Conservation (phyloP, 768 basidiomycete genomes). For the Trametes gibbosa region DNA sequence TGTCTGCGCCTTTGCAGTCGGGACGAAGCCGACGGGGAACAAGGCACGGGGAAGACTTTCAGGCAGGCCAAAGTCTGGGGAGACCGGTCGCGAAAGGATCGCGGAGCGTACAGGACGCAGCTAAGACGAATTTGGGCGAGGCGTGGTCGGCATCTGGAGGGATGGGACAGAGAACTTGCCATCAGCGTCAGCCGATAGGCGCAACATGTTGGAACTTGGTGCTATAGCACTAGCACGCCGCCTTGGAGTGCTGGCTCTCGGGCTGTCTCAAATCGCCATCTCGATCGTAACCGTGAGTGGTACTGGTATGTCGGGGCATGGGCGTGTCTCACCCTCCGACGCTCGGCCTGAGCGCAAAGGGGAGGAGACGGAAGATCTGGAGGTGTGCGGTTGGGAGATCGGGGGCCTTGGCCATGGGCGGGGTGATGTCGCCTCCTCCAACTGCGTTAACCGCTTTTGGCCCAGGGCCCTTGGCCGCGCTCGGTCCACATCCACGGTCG, state of each 20-base stretch:
- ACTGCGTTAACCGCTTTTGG: slow-evolving; percentile 3
- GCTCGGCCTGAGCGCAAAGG: too few species aligned
- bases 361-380: background rate
- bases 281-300: background rate
- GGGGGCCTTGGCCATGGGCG: too few species aligned
- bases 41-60: slow-evolving; percentile 7
- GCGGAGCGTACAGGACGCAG: slow-evolving; percentile 1
- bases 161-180: slow-evolving; percentile 1
- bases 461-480: too few species aligned
- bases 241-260: background rate
- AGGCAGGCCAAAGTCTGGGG: background rate
- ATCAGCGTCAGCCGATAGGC: background rate
- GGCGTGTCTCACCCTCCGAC: too few species aligned
- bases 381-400: background rate
- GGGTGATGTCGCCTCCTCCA: slow-evolving; percentile 1
- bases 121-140: slow-evolving; percentile 8
- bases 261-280: slow-evolving; percentile 3
- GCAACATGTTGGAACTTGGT: too few species aligned
- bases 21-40: background rate
- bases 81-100: background rate
- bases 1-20: background rate
- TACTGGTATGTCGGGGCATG: too few species aligned
- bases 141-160: background rate
- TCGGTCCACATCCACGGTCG: background rate
- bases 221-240: too few species aligned